Percentiles rank a stretch among this genome's conserved stretches.
These are phyloP conservation scores for Meyerozyma sp. DNA, from an alignment of 1,139 yeast genomes.

Conservation along the genomic window DNA sequence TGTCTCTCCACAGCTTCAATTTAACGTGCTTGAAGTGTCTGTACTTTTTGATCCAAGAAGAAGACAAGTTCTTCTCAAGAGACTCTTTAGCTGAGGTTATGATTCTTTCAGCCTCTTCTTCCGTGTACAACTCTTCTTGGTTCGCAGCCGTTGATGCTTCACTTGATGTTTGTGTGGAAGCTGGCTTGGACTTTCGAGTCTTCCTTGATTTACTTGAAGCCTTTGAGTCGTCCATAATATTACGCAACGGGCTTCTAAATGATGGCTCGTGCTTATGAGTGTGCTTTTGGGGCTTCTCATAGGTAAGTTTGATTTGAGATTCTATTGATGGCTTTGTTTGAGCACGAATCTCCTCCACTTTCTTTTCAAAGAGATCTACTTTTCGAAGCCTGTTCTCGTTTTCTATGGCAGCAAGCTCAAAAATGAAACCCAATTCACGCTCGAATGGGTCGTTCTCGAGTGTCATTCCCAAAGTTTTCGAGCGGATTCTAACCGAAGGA, in stretches of 20 bases:
- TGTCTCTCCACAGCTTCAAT: constrained; percentile 20
- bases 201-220: not conserved
- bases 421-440: constrained; percentile 32
- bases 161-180: not conserved
- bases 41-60: constrained; percentile 60
- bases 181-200: not conserved
- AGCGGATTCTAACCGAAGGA: constrained; percentile 27
- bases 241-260: not conserved
- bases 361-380: constrained; percentile 23
- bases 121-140: constrained; percentile 4
- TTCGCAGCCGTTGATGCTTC: not conserved
- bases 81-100: constrained; percentile 31
- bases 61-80: constrained; percentile 47
- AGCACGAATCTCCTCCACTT: constrained; percentile 10
- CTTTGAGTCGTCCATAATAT: not conserved
- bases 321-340: constrained; percentile 11
- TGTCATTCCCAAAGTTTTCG: constrained; percentile 29
- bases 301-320: constrained; percentile 9
- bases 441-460: constrained; percentile 43
- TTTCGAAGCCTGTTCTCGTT: constrained; percentile 30
- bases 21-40: constrained; percentile 21
- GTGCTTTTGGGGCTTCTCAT: constrained; percentile 1
- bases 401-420: constrained; percentile 33
- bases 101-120: constrained; percentile 21
- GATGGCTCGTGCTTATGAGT: not conserved